phyloP scores from a whole-genome alignment of 345 rosid species.

The Citrus mangshanensis region DNA sequence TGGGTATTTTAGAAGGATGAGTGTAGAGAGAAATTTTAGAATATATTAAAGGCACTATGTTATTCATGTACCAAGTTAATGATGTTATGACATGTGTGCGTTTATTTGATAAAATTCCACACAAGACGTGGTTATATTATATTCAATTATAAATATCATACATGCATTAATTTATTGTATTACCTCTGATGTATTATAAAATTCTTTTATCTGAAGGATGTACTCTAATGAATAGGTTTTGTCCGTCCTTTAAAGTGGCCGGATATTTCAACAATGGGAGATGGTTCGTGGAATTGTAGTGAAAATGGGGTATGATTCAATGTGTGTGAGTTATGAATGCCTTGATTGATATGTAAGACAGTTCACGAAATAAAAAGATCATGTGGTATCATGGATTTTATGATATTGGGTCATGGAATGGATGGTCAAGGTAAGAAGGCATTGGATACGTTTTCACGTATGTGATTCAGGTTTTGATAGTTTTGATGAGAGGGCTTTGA shows the following conservation, averaged over 20 bases:
- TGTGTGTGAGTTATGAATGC: conserved; percentile 44
- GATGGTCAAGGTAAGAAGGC: conserved; percentile 53
- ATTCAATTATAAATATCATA: fast-evolving
- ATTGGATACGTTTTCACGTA: conserved; percentile 39
- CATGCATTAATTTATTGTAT: too few relatives aligned
- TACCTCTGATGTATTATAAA: too few relatives aligned
- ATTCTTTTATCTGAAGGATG: fast-evolving
- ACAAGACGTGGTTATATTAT: too few relatives aligned
- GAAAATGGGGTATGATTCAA: conserved; percentile 35
- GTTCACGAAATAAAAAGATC: conserved; percentile 40
- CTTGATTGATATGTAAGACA: conserved; percentile 48
- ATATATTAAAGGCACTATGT: fast-evolving
- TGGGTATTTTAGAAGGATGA: conserved; percentile 13
- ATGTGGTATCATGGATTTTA: conserved; percentile 63
- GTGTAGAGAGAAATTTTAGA: too few relatives aligned
- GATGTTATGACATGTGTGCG: fast-evolving
- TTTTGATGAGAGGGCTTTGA: too few relatives aligned
- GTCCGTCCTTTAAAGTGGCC: too few relatives aligned
- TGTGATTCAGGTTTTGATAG: conserved; percentile 18
- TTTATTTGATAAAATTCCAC: fast-evolving
- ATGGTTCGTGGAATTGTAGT: conserved; percentile 40
- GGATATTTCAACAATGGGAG: conserved; percentile 35
- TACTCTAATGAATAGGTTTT: background rate
- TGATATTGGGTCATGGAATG: conserved; percentile 54
- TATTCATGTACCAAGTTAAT: fast-evolving